Base-by-base conservation (phyloP, 371 early-diverging fungal species). In the Lichtheimia corymbifera region DNA sequence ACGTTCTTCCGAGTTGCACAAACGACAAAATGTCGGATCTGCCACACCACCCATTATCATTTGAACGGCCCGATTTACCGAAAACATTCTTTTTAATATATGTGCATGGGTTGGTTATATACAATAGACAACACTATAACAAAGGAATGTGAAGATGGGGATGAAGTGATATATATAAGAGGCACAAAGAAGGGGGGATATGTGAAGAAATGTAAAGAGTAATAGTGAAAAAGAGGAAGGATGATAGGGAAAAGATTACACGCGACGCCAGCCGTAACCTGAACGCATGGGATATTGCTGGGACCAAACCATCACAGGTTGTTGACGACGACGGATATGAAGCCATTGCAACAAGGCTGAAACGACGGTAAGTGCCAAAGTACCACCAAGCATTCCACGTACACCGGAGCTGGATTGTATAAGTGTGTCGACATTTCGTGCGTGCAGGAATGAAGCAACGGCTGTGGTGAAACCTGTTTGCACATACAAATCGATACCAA, bases 341-440 rank as follows among this genome's bases (percentile, higher is more conserved):
- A 61, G 58, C 63, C 67, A 85, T 68, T 87, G 87, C 56, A 84
- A 69, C 67, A 85, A 64, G 15, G 66, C 50, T 47, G 83, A 83
- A 18, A 83, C 59, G 56, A 85, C 51, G 50, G 84, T 76, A 57
- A 85, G 59, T 35, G 64, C 83, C 25, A 84, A 56, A 50, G 78
- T 73, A 17, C 84, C 87, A 27, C 74, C 85, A 12, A 87, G 58
- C 85, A 85, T 84, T 20, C 83, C 82, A 20, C 84, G 75, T 1
- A 87, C 66, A 54, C 77, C 68, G 25, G 71, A 51, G 5, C 67
- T 70, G 20, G 83, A 74, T 2, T 66, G 53, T 1, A 70, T 53
- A 3, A 66, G 51, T 0, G 60, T 13, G 52, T 63, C 62, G 6
- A 63, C 25, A 25, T 45, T 64, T 35, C 59, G 67, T 18, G 73